Evolutionary conservation across 805 yeast genomes (phyloP).

Genomic region (Isabelozyma gotoi): DNA sequence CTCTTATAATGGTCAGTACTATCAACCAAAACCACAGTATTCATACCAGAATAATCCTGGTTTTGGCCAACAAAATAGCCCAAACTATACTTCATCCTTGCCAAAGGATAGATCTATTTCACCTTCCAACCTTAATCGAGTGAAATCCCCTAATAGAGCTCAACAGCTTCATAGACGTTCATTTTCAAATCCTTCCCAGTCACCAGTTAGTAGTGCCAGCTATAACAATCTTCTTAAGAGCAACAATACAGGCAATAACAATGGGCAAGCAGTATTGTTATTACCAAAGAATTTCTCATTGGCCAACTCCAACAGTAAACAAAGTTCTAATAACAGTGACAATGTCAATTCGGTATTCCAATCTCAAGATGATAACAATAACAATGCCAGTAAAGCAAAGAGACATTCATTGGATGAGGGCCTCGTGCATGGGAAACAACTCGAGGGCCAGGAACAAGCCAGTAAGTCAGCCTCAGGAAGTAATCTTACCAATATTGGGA

Average conservation of each 20-base stretch:
- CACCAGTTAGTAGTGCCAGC: constrained; percentile 9
- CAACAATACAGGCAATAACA: constrained; percentile 5
- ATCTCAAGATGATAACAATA: too few species aligned
- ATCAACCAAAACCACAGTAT: constrained; percentile 37
- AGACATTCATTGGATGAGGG: constrained; percentile 26
- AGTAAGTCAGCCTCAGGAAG: constrained; percentile 2
- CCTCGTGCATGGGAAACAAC: constrained; percentile 2
- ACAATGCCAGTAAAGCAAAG: constrained; percentile 15
- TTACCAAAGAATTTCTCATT: constrained; percentile 49
- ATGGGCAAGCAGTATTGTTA: constrained; percentile 48
- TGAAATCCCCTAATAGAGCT: constrained; percentile 16
- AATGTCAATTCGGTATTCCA: neutral
- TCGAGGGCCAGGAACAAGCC: neutral
- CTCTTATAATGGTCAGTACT: constrained; percentile 14
- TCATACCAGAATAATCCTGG: constrained; percentile 9
- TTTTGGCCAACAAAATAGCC: constrained; percentile 1
- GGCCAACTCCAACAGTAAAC: constrained; percentile 12
- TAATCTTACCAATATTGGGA: constrained; percentile 18
- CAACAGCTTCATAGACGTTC: constrained; percentile 26
- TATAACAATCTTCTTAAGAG: neutral
- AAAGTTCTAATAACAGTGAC: constrained; percentile 4
- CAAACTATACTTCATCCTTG: neutral
- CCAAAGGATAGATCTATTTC: constrained; percentile 26
- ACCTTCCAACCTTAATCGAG: constrained; percentile 15
- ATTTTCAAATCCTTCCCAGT: constrained; percentile 31